These are phyloP conservation scores for Monoraphidium neglectum DNA, from an alignment of 139 green algal genomes.

Conservation along the genomic window DNA sequence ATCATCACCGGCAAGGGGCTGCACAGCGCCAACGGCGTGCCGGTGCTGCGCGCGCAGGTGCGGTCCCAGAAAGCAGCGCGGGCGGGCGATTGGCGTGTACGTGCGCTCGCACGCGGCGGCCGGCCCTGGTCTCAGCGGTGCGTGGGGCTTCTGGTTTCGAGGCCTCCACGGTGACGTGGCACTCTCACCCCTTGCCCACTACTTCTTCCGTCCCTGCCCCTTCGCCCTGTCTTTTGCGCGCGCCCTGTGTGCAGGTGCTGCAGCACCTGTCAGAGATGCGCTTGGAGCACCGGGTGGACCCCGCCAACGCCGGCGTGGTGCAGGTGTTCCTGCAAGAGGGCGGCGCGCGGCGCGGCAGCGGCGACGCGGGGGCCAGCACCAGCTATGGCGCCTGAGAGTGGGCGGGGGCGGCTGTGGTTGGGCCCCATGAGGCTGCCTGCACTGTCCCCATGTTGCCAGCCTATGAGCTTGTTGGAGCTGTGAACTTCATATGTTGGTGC, in stretches of 20 bases:
- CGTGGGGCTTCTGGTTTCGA: not conserved
- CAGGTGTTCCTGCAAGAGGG: not conserved
- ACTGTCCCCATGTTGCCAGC: not conserved
- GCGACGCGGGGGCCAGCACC: conserved; percentile 4
- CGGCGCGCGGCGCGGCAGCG: not conserved
- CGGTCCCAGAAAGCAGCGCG: conserved; percentile 1
- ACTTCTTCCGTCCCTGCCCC: not conserved
- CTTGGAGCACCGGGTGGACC: conserved; percentile 5
- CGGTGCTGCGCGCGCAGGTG: conserved; percentile 11
- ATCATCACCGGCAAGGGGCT: conserved; percentile 24
- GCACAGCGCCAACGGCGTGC: conserved; percentile 17
- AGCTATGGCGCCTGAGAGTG: not conserved
- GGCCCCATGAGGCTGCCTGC: not conserved
- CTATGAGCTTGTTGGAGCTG: not conserved
- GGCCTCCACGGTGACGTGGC: not conserved
- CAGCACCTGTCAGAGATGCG: not conserved
- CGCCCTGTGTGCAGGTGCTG: too few relatives aligned
- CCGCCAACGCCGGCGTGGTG: conserved; percentile 14
- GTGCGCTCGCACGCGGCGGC: too few relatives aligned
- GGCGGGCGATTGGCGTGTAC: not conserved
- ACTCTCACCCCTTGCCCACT: not conserved
- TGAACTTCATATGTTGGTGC: not conserved
- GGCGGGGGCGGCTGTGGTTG: not conserved
- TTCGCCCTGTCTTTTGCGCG: too few relatives aligned
- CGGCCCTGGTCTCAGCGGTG: not conserved